Evolutionary conservation across 306 rosid genomes (phyloP).

Genomic region (Dryas alaskensis): DNA sequence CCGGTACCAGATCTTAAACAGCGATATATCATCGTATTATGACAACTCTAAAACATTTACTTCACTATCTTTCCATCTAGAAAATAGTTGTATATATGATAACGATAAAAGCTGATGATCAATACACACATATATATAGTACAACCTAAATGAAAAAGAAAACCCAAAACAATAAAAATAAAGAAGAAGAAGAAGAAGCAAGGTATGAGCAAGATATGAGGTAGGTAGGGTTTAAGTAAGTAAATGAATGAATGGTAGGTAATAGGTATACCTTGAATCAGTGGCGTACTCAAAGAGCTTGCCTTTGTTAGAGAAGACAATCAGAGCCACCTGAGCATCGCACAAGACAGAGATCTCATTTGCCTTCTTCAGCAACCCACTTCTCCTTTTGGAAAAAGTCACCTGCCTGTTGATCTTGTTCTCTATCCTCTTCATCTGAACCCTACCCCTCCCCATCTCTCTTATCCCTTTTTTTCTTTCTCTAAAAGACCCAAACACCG

Average conservation of each 20-base stretch:
- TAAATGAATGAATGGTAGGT: not conserved
- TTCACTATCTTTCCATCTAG: too few relatives aligned
- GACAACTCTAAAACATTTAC: too few relatives aligned
- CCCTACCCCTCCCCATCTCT: constrained; percentile 90
- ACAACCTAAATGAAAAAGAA: too few relatives aligned
- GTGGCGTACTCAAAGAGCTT: constrained; percentile 87
- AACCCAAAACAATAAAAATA: not conserved
- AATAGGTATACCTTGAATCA: constrained; percentile 56
- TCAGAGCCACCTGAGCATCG: constrained; percentile 92
- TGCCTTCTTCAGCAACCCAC: constrained; percentile 78
- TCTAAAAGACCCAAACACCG: constrained; percentile 36
- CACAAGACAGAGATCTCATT: constrained; percentile 94
- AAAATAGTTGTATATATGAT: too few relatives aligned
- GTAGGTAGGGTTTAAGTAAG: not conserved
- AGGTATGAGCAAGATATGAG: not conserved
- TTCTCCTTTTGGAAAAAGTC: constrained; percentile 86
- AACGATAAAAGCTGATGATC: too few relatives aligned
- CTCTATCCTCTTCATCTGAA: constrained; percentile 78
- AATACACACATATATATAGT: not conserved
- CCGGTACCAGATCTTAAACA: too few relatives aligned
- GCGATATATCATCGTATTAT: too few relatives aligned
- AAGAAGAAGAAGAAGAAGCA: not conserved
- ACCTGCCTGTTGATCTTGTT: constrained; percentile 91
- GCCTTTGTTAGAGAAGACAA: constrained; percentile 84
- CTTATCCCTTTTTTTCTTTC: constrained; percentile 5